Evolutionary conservation across 2,329 filamentous ascomycete genomes (phyloP), one percentile per base, ranked within the genome.

Genomic region (Magnaporthiopsis rhizophila): DNA sequence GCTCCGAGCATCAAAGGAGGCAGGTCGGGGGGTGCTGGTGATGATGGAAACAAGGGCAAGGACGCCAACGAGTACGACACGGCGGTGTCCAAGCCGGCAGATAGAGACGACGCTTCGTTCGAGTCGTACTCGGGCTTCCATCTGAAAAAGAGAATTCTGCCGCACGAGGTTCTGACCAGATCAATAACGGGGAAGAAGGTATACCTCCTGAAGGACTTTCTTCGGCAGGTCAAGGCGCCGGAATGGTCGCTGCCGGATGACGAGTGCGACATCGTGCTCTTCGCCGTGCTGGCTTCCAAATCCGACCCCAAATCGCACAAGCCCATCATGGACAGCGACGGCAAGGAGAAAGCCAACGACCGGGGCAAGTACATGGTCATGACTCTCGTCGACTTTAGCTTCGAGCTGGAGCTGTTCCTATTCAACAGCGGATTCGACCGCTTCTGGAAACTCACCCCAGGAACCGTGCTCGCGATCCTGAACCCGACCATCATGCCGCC

Each of bases 401-500:
- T 88, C 86, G 92, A 97, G 70, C 76, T 99, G 15, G 93, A 98
- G 68, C 83, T 98, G 58, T 98, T 92, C 70, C 84, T 99, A 18
- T 99, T 99, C 76, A 90, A 91, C 70, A 87, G 89, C 0, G 96
- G 92, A 8, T 97, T 98, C 71, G 89, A 91, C 21, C 87, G 90
- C 64, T 99, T 95, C 78, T 98, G 94, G 89, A 96, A 96, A 73
- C 80, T 98, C n/a, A 88, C 88, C 0, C 85, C 91, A 2, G 95
- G 95, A n/a, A 97, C 93, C 0, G 84, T 98, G 1, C 81, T 99
- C 64, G 95, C 94, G 6, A 90, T 99, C 32, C 81, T 99, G 36
- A 99, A 99, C 72, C 95, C 95, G 1, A 87, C 82, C 24, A 89
- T 98, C 69, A 91, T 99, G 87, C 92, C 94, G 3, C 94, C 94